These are phyloP conservation scores for Schrenkiella parvula DNA, from an alignment of 345 rosid genomes.

Conservation along the genomic window DNA sequence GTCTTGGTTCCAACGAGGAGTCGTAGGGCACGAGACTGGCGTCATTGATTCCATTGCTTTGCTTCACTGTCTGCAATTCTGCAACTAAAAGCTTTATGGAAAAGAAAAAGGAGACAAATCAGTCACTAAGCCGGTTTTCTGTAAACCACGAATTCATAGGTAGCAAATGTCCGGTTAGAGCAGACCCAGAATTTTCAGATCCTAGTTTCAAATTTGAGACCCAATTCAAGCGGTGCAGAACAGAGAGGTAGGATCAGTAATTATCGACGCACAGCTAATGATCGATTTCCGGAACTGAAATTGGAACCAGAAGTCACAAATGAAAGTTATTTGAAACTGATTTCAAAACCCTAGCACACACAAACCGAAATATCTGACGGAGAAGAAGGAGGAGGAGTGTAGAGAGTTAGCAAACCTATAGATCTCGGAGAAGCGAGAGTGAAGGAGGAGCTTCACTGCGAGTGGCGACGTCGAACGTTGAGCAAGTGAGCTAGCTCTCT, in stretches of 20 bases:
- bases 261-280: not conserved
- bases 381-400: not conserved
- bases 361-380: not conserved
- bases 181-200: not conserved
- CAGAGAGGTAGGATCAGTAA: not conserved
- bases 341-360: not conserved
- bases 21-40: constrained; percentile 51
- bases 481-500: not conserved
- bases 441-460: not conserved
- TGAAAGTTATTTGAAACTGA: not conserved
- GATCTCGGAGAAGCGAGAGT: not conserved
- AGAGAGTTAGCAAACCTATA: not conserved
- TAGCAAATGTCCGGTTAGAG: not conserved
- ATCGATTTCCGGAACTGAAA: not conserved
- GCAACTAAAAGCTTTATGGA: not conserved
- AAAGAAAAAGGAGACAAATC: not conserved
- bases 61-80: constrained; percentile 9
- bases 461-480: not conserved
- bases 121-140: not conserved
- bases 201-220: not conserved
- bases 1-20: constrained; percentile 92
- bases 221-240: not conserved
- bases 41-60: constrained; percentile 40
- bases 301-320: not conserved
- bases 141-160: not conserved